phyloP scores from a whole-genome alignment of 208 protist species.

The Vickermania spadyakhi region DNA sequence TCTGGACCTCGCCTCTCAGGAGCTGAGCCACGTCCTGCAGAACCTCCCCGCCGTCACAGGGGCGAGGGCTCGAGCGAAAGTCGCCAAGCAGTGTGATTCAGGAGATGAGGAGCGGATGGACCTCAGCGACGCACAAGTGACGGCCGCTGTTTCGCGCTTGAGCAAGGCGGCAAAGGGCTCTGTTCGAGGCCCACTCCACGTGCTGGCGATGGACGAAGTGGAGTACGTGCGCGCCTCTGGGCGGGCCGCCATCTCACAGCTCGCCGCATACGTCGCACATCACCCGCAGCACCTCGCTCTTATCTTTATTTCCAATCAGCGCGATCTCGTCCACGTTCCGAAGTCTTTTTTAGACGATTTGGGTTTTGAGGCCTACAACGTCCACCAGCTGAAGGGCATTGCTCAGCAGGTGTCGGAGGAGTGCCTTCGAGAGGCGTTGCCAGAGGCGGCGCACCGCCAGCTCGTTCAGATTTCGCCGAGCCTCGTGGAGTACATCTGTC shows the following conservation, averaged over 20 bases:
- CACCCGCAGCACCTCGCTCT: constrained; percentile 40
- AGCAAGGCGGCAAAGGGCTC: constrained; percentile 2
- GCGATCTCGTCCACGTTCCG: constrained; percentile 67
- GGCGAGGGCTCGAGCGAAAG: not conserved
- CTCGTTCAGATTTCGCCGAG: constrained; percentile 23
- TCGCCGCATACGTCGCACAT: constrained; percentile 34
- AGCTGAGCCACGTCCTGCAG: constrained; percentile 19
- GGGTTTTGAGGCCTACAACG: constrained; percentile 54
- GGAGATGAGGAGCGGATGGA: not conserved
- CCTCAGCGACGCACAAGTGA: not conserved
- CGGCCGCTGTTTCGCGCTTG: not conserved
- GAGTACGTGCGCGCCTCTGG: constrained; percentile 47
- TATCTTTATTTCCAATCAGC: constrained; percentile 74
- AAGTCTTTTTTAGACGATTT: constrained; percentile 48
- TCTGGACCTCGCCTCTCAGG: constrained; percentile 15
- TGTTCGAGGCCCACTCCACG: constrained; percentile 18
- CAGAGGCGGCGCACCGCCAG: constrained; percentile 1
- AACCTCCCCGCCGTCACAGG: constrained; percentile 13
- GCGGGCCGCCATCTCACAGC: constrained; percentile 24
- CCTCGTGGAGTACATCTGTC: constrained; percentile 52
- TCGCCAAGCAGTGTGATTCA: not conserved
- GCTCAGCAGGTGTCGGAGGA: constrained; percentile 13
- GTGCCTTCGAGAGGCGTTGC: constrained; percentile 13
- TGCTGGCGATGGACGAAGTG: constrained; percentile 74
- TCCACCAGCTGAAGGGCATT: constrained; percentile 35